Conservation (phyloP, 129 eudicot species). For the Artemisia annua region DNA sequence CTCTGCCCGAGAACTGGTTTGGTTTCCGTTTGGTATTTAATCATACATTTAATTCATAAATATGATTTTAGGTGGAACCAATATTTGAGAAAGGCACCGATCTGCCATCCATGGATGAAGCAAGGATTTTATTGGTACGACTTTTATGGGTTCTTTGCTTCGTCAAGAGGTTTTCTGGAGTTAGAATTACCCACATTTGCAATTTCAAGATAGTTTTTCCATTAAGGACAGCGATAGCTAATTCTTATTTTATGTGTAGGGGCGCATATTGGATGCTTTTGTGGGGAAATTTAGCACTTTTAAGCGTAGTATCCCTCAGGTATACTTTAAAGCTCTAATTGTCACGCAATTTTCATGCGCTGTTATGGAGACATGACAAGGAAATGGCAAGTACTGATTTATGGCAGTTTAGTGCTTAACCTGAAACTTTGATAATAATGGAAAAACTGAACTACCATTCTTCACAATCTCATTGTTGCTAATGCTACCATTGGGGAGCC, state of each 20-base stretch:
- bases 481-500: slow-evolving; percentile 11
- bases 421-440: not conserved
- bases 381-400: not conserved
- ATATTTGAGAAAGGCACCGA: slow-evolving; percentile 97
- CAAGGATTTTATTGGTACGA: slow-evolving; percentile 79
- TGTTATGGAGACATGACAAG: slow-evolving; percentile 1
- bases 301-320: slow-evolving; percentile 98
- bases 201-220: slow-evolving; percentile 10
- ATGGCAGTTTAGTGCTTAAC: slow-evolving; percentile 7
- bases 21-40: slow-evolving; percentile 11
- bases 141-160: slow-evolving; percentile 21
- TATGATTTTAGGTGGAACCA: slow-evolving; percentile 76
- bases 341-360: slow-evolving; percentile 3
- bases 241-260: slow-evolving; percentile 42
- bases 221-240: slow-evolving; percentile 2
- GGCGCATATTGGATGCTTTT: slow-evolving; percentile 96
- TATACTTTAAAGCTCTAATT: slow-evolving; percentile 25
- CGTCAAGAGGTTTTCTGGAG: not conserved
- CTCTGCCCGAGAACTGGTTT: not conserved
- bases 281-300: slow-evolving; percentile 97
- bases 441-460: not conserved
- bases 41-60: not conserved
- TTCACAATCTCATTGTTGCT: not conserved
- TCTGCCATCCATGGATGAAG: slow-evolving; percentile 94
- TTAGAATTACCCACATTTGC: slow-evolving; percentile 16